These are phyloP conservation scores for Tolypocladium inflatum DNA, from an alignment of 2,329 filamentous ascomycete species.

Conservation along the genomic window DNA sequence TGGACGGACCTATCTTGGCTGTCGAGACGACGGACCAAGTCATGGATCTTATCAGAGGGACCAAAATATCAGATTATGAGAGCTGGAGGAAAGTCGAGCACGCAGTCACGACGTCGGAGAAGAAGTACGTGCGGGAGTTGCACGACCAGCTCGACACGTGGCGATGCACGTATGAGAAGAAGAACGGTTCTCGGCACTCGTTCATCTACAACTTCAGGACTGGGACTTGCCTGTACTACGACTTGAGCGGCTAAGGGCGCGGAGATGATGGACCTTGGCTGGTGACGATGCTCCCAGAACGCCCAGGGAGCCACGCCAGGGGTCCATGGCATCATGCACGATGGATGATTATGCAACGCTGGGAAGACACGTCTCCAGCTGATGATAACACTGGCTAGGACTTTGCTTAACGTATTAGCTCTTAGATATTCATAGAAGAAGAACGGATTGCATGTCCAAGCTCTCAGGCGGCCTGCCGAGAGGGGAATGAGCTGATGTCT, in stretches of 20 bases:
- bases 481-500: background rate
- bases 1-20: conserved; percentile 72
- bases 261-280: background rate
- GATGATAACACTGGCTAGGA: background rate
- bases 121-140: conserved; percentile 74
- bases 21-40: conserved; percentile 82
- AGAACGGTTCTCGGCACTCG: conserved; percentile 54
- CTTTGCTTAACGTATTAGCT: too few species aligned
- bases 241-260: conserved; percentile 43
- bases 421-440: background rate
- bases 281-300: background rate
- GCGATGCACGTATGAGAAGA: conserved; percentile 46
- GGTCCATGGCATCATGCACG: background rate
- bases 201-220: conserved; percentile 92
- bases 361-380: background rate
- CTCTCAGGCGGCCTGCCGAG: background rate
- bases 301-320: background rate
- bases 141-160: conserved; percentile 64
- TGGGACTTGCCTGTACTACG: conserved; percentile 76
- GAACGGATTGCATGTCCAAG: background rate
- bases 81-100: conserved; percentile 79
- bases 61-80: conserved; percentile 68
- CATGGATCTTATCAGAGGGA: conserved; percentile 65
- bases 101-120: conserved; percentile 63
- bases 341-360: background rate